These are phyloP conservation scores for Arctium lappa DNA, from an alignment of 129 eudicot species.

Conservation along the genomic window DNA sequence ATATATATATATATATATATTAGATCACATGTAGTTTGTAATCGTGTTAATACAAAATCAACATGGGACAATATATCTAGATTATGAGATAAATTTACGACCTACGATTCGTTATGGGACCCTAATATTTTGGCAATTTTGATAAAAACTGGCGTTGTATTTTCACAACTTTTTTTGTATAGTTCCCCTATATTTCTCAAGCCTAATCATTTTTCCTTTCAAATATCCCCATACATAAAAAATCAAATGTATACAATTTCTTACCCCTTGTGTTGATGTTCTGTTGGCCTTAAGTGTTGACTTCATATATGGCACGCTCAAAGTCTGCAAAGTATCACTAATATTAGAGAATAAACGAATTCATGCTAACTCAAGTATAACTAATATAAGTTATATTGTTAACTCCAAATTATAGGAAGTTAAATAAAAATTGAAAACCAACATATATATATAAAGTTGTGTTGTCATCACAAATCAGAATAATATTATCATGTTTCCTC, in stretches of 20 bases:
- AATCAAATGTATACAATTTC: background rate
- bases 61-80: background rate
- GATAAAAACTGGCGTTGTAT: background rate
- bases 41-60: background rate
- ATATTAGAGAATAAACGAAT: background rate
- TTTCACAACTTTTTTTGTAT: background rate
- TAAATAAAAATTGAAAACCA: background rate
- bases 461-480: background rate
- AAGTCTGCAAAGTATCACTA: conserved; percentile 41
- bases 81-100: background rate
- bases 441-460: background rate
- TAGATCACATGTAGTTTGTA: background rate
- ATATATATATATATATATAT: background rate
- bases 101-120: background rate
- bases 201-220: background rate
- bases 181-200: background rate
- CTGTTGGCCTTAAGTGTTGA: conserved; percentile 46
- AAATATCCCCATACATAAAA: background rate
- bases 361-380: background rate
- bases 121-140: background rate
- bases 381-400: background rate
- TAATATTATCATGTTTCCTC: background rate
- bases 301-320: conserved; percentile 93
- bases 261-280: conserved; percentile 53
- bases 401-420: background rate